A percentile compares a stretch with the other conserved stretches of the same genome.
Conservation (phyloP, 164 flowering plant genomes). For the Umbilicus rupestris region DNA sequence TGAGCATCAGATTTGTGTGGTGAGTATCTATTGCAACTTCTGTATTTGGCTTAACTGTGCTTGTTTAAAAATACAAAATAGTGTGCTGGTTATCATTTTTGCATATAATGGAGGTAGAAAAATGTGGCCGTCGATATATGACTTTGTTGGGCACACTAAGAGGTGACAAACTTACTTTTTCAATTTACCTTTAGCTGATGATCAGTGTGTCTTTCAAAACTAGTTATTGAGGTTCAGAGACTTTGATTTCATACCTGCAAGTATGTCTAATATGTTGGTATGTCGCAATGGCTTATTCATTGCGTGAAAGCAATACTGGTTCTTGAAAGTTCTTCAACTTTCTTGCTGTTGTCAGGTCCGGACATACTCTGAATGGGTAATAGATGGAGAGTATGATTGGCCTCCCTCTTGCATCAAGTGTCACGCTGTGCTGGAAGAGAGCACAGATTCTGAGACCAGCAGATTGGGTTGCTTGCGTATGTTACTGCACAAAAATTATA, state of each 20-base stretch:
- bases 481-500: constrained; percentile 24
- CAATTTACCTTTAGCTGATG: no score
- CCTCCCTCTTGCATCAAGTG: constrained; percentile 85
- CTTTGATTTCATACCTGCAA: no score
- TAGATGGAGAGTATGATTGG: constrained; percentile 99
- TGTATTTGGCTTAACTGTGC: no score
- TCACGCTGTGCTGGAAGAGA: constrained; percentile 57
- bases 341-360: constrained; percentile 44
- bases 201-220: no score
- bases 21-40: constrained; percentile 27
- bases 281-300: not conserved
- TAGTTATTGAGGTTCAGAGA: no score
- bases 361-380: constrained; percentile 96
- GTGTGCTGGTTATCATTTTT: no score
- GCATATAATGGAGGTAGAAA: no score
- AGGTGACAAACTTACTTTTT: no score
- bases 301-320: not conserved
- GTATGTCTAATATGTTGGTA: not conserved
- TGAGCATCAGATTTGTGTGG: constrained; percentile 97
- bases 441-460: constrained; percentile 50
- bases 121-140: no score
- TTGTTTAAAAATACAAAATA: no score
- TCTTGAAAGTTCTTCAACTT: constrained; percentile 9
- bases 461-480: constrained; percentile 98
- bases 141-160: no score